Conservation (phyloP, 2,329 filamentous ascomycete genomes). For the Sporothrix luriei region DNA sequence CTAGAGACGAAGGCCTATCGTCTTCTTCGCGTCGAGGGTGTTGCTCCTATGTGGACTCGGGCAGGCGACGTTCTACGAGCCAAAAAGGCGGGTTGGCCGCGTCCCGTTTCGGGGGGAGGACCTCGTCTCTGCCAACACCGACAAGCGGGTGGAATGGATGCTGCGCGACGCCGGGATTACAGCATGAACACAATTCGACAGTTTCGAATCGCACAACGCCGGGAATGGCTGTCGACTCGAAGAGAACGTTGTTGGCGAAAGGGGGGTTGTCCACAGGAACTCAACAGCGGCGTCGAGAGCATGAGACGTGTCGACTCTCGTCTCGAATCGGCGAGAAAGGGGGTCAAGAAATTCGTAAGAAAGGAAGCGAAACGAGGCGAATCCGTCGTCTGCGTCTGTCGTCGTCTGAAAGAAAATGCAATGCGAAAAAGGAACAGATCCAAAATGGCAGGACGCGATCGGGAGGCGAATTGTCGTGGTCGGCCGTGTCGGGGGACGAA, state of each 20-base stretch:
- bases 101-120: slow-evolving; percentile 22
- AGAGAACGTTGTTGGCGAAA: neutral
- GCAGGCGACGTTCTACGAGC: neutral
- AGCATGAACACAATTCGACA: slow-evolving; percentile 18
- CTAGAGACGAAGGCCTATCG: slow-evolving; percentile 7
- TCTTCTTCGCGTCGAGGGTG: slow-evolving; percentile 15
- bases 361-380: slow-evolving; percentile 26
- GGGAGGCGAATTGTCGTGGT: slow-evolving; percentile 21
- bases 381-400: slow-evolving; percentile 13
- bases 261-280: neutral
- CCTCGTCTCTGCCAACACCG: slow-evolving; percentile 28
- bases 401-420: slow-evolving; percentile 18
- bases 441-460: slow-evolving; percentile 30
- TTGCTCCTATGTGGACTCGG: slow-evolving; percentile 7
- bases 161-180: neutral
- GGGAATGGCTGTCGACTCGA: slow-evolving; percentile 18
- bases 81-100: slow-evolving; percentile 6
- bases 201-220: slow-evolving; percentile 17
- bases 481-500: slow-evolving; percentile 22
- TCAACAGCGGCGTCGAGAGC: slow-evolving; percentile 3
- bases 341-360: neutral
- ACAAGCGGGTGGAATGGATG: slow-evolving; percentile 9
- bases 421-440: slow-evolving; percentile 7
- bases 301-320: neutral
- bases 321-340: slow-evolving; percentile 26